Conservation (phyloP, 2,329 filamentous ascomycete species). For the Ophiostoma australiae region DNA sequence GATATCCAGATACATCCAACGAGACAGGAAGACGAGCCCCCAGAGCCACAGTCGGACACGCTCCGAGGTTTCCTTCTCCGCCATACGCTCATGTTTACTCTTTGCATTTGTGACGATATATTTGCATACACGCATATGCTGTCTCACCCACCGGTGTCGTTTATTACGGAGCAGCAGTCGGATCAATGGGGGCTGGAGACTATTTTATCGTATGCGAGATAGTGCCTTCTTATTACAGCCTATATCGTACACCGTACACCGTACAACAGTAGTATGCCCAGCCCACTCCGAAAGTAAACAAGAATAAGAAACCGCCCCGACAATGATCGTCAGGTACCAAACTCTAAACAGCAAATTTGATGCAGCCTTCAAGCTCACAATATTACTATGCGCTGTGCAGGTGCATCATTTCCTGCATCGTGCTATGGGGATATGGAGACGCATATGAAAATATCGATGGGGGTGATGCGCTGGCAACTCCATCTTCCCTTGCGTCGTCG, state of each 20-base stretch:
- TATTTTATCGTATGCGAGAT: neutral
- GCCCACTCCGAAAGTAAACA: neutral
- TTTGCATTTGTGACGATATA: neutral
- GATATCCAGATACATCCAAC: slow-evolving; percentile 2
- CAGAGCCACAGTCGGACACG: neutral
- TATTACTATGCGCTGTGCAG: neutral
- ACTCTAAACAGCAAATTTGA: slow-evolving; percentile 6
- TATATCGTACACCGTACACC: too few species aligned
- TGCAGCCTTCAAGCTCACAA: neutral
- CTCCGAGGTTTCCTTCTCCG: neutral
- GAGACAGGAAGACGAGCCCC: neutral
- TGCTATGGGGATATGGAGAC: neutral
- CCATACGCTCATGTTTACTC: neutral
- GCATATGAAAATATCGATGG: neutral
- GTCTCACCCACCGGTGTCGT: neutral
- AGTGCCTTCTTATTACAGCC: too few species aligned
- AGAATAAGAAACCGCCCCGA: neutral
- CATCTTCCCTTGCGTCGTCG: slow-evolving; percentile 11
- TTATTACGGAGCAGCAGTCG: neutral
- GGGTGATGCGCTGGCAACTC: neutral
- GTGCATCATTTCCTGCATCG: neutral
- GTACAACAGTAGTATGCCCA: neutral
- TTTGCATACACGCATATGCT: neutral
- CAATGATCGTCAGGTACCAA: slow-evolving; percentile 3
- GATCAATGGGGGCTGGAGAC: slow-evolving; percentile 4